phyloP scores from a whole-genome alignment of 1,284 basidiomycete species.

The Neolentinus lepideus region DNA sequence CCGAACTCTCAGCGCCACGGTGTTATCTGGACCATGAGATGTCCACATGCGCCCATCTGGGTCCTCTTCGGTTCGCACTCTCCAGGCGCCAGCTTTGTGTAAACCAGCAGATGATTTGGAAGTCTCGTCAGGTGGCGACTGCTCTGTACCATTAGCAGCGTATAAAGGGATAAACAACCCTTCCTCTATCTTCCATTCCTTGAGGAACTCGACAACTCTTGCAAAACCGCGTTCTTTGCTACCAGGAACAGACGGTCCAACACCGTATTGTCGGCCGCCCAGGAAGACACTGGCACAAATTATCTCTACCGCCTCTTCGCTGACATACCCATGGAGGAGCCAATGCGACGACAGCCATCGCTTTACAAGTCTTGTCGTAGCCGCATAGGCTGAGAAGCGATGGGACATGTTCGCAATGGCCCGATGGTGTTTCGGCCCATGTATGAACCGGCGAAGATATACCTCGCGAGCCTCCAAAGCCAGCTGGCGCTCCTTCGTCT shows the following conservation, averaged over 20 bases:
- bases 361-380: slow-evolving; percentile 84
- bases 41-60: slow-evolving; percentile 75
- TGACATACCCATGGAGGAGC: slow-evolving; percentile 66
- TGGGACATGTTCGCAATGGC: slow-evolving; percentile 79
- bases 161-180: slow-evolving; percentile 58
- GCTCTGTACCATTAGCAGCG: slow-evolving; percentile 22
- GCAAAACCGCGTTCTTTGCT: slow-evolving; percentile 83
- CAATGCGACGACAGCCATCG: slow-evolving; percentile 92
- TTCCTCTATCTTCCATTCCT: slow-evolving; percentile 80
- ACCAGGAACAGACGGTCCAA: slow-evolving; percentile 35
- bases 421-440: slow-evolving; percentile 81
- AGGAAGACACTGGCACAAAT: slow-evolving; percentile 68
- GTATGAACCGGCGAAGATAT: slow-evolving; percentile 68
- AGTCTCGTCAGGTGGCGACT: slow-evolving; percentile 19
- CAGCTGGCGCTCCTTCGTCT: slow-evolving; percentile 42
- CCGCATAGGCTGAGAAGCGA: slow-evolving; percentile 73
- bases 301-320: slow-evolving; percentile 79
- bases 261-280: slow-evolving; percentile 22
- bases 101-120: slow-evolving; percentile 21
- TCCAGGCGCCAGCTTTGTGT: slow-evolving; percentile 60
- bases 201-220: slow-evolving; percentile 67
- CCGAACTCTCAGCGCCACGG: slow-evolving; percentile 66
- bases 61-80: slow-evolving; percentile 79
- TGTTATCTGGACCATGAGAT: slow-evolving; percentile 46
- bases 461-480: slow-evolving; percentile 60